Evolutionary conservation across 306 rosid genomes (phyloP), one percentile per base, ranked within the genome.

Genomic region (Pyrus pyrifolia): DNA sequence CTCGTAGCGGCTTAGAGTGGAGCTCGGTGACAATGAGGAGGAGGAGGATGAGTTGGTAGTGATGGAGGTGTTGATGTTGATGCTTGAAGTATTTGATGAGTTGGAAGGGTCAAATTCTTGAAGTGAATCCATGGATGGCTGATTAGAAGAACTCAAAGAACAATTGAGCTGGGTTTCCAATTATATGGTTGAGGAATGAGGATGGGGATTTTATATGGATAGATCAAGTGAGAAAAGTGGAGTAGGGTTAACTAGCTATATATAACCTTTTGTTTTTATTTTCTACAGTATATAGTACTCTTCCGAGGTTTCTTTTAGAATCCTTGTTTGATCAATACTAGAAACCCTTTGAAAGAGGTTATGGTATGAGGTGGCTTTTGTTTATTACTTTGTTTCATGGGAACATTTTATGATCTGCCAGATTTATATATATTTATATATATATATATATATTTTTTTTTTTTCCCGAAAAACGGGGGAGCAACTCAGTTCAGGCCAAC

Each of bases 1-100:
- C 83, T 91, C 95, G 6, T 91, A 89, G 67, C 97, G 95, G 68
- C 96, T 91, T 35, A 83, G 85, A 3, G 83, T 85, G 61, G 78
- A 2, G 31, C 66, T 12, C 4, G 85, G 5, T 15, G 87, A 31
- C 0, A 83, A 27, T 25, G 83, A 25, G 2, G 74, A 27, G 8
- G 11, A 45, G 15, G 67, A 55, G 22, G 77, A 42, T 18, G 78
- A n/a, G 57, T 15, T 49, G 19, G 21, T 6, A 68, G 15, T 45
- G 30, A 35, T 23, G 77, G 14, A 12, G 46, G n/a, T 17, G 57
- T 55, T 81, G 62, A 40, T 57, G 77, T 33, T 45, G 52, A 76
- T 75, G 76, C 49, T 78, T 17, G 44, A 10, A 40, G 51, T 68
- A 17, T 49, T 57, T 51, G 79, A 78, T 65, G 80, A 38, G 62